Evolutionary conservation across 768 basidiomycete genomes (phyloP), one percentile per base, ranked within the genome.

Genomic region (Leccinum uliginosum): DNA sequence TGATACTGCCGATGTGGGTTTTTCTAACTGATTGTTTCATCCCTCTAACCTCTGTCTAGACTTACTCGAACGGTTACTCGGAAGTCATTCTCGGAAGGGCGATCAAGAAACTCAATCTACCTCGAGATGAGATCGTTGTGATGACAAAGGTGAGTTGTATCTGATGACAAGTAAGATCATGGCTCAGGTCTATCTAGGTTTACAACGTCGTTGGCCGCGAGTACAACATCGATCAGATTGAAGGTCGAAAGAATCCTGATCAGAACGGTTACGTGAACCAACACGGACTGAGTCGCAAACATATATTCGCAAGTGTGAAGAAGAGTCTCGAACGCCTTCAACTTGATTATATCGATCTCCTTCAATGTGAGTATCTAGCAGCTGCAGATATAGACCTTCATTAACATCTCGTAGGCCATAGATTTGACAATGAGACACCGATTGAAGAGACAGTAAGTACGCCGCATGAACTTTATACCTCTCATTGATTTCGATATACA

Each of bases 121-220:
- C 87, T n/a, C 81, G 89, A 2, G 85, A 86, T 14, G 82, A 85
- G 60, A 83, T 91, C 46, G 89, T 92, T 17, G 80, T 92, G 15
- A 79, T 91, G 76, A 89, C 90, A 54, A 91, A 92, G 74, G 83
- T 82, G 40, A 21, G 55, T 43, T 27, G 4, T 44, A 11, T 47
- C 8, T 29, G 11, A 26, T 23, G 23, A 15, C 27, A 44, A 44
- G 45, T 35, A 30, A 29, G 40, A 34, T 14, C 8, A 15, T 21
- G 8, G 46, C 30, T 21, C 8, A 27, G 26, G 26, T 35, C 23
- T 21, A 35, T 46, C 26, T 60, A 77, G 76, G 67, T 74, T 19
- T 82, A 77, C 65, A 82, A 80, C 64, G 72, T 76, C 27, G 64
- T 68, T 27, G 65, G 59, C 15, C 63, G 59, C 35, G 55, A 66